These are phyloP conservation scores for barley (Hordeum vulgare) DNA, from an alignment of 176 grass and related monocot species.

Conservation along the genomic window MorexV3_pseudomolecules_assembly NC_058522.1:385730433-385730932, in stretches of 20 bases:
- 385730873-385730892: conserved; percentile 30
- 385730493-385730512: not conserved
- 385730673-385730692: not conserved
- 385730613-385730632: not conserved
- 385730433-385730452: conserved; percentile 30
- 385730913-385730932: conserved; percentile 35
- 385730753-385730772: conserved; percentile 14
- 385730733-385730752: conserved; percentile 13
- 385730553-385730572: conserved; percentile 3
- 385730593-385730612: conserved; percentile 11
- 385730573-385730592: not conserved
- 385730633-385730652: not conserved
- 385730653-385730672: not conserved
- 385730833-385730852: conserved; percentile 18
- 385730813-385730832: not conserved
- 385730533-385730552: not conserved
- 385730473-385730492: conserved; percentile 24
- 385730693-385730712: not conserved
- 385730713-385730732: not conserved
- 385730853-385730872: not conserved
- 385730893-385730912: conserved; percentile 40
- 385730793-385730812: conserved; percentile 13
- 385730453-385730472: conserved; percentile 10
- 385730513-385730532: conserved; percentile 14
- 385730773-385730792: conserved; percentile 24